These are phyloP conservation scores for Nematocida major DNA, from an alignment of 371 early-diverging fungal genomes.

Conservation along the genomic window DNA sequence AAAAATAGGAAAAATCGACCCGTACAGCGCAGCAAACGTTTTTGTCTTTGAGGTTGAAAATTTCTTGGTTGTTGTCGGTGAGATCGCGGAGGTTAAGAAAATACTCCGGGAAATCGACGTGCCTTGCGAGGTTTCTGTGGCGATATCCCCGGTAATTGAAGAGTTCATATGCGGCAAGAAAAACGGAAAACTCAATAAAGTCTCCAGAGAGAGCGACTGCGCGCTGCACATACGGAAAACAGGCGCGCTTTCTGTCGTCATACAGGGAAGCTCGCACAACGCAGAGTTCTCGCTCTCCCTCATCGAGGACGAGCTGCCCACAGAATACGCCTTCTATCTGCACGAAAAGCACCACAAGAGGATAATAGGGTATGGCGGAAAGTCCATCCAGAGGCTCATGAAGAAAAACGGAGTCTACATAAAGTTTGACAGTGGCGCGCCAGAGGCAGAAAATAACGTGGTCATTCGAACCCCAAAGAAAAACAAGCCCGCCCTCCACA, in stretches of 20 bases:
- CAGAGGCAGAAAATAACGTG: conserved; percentile 54
- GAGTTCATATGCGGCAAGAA: conserved; percentile 85
- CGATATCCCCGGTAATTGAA: conserved; percentile 72
- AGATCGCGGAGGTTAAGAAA: conserved; percentile 29
- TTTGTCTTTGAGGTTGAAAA: conserved; percentile 14
- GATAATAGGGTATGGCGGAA: conserved; percentile 83
- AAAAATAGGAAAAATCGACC: background rate
- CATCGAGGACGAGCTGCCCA: conserved; percentile 57
- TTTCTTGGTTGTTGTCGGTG: conserved; percentile 1
- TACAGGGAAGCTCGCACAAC: conserved; percentile 31
- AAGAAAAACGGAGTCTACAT: conserved; percentile 84
- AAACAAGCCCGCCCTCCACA: conserved; percentile 54
- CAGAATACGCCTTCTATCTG: conserved; percentile 68
- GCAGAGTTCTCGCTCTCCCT: conserved; percentile 40
- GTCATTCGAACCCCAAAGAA: conserved; percentile 60
- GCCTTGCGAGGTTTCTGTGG: conserved; percentile 54
- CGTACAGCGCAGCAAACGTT: conserved; percentile 20
- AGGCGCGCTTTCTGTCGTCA: conserved; percentile 2
- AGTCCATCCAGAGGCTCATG: conserved; percentile 84
- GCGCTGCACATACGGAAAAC: conserved; percentile 54
- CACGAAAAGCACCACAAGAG: conserved; percentile 80
- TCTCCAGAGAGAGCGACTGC: conserved; percentile 72
- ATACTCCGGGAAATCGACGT: conserved; percentile 20
- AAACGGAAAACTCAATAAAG: conserved; percentile 81
- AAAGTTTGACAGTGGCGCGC: conserved; percentile 69